These are phyloP conservation scores for Nakazawaea wyomingensis DNA, from an alignment of 805 yeast genomes.

Conservation along the genomic window DNA sequence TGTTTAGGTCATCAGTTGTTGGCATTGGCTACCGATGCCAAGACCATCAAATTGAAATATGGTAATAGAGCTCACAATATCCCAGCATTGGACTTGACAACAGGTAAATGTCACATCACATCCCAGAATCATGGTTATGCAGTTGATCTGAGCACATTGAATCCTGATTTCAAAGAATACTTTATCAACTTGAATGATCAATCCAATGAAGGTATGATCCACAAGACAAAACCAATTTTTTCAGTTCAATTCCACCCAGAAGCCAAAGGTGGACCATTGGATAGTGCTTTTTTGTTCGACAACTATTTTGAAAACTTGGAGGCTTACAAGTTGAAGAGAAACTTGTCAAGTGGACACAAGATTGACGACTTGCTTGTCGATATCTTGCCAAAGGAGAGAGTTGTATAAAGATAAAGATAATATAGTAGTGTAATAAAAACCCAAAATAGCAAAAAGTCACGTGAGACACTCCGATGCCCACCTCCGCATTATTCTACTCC, in stretches of 20 bases:
- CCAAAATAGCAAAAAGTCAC: no score
- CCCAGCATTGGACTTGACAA: conserved; percentile 84
- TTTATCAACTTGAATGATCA: conserved; percentile 92
- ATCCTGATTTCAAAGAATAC: conserved; percentile 75
- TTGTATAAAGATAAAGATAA: conserved; percentile 35
- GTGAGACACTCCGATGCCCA: no score
- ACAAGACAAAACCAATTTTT: conserved; percentile 79
- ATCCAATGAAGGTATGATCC: conserved; percentile 97
- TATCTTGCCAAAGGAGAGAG: conserved; percentile 63
- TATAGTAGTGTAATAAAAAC: no score
- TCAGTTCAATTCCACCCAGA: conserved; percentile 99
- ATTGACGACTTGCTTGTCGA: conserved; percentile 47
- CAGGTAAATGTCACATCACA: conserved; percentile 95
- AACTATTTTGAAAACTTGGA: conserved; percentile 72
- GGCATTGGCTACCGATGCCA: conserved; percentile 93
- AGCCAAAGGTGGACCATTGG: conserved; percentile 98
- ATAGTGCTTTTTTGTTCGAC: conserved; percentile 87
- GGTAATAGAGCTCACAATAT: conserved; percentile 99
- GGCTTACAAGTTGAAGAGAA: conserved; percentile 42
- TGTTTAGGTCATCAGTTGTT: conserved; percentile 96
- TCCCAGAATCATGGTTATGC: conserved; percentile 99
- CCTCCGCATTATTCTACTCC: no score
- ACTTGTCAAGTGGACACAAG: conserved; percentile 38
- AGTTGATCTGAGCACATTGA: conserved; percentile 76
- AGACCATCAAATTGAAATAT: conserved; percentile 86